Percentiles rank a stretch among this genome's conserved stretches.
Conservation (phyloP, 768 basidiomycete species). For the Kwoniella newhampshirensis region DNA sequence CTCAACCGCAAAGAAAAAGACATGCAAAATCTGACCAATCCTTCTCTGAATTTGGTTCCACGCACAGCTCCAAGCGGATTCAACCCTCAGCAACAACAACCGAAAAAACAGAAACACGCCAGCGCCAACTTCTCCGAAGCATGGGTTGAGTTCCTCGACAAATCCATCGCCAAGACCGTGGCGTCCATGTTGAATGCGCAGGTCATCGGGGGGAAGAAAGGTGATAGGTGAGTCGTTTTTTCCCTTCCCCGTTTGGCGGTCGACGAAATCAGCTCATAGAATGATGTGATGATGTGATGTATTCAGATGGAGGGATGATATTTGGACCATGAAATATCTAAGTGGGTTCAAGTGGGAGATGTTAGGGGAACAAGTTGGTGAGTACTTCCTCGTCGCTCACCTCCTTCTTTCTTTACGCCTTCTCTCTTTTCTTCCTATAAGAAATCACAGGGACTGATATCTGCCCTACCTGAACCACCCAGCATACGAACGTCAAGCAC, state of each 20-base stretch:
- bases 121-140: slow-evolving; percentile 90
- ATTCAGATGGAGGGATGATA: slow-evolving; percentile 83
- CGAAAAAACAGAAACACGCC: slow-evolving; percentile 76
- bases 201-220: slow-evolving; percentile 67
- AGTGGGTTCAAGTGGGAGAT: slow-evolving; percentile 98
- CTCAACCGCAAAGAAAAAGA: too few relatives aligned
- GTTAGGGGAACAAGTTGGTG: slow-evolving; percentile 97
- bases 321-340: slow-evolving; percentile 99
- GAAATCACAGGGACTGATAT: too few relatives aligned
- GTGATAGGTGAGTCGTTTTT: slow-evolving; percentile 50
- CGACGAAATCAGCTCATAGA: not conserved
- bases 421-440: too few relatives aligned
- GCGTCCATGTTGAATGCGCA: slow-evolving; percentile 96
- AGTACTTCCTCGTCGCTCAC: slow-evolving; percentile 51
- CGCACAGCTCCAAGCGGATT: slow-evolving; percentile 61
- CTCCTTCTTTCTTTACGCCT: too few relatives aligned
- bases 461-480: not conserved
- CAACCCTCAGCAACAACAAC: slow-evolving; percentile 22
- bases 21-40: too few relatives aligned
- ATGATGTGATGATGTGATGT: slow-evolving; percentile 58
- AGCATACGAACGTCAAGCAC: slow-evolving; percentile 92
- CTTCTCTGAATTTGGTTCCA: too few relatives aligned
- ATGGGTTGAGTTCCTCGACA: slow-evolving; percentile 98
- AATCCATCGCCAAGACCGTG: slow-evolving; percentile 80
- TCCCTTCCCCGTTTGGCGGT: too few relatives aligned